Conservation (phyloP, 2,329 filamentous ascomycete genomes). For the Ophiocordyceps unilateralis region DNA sequence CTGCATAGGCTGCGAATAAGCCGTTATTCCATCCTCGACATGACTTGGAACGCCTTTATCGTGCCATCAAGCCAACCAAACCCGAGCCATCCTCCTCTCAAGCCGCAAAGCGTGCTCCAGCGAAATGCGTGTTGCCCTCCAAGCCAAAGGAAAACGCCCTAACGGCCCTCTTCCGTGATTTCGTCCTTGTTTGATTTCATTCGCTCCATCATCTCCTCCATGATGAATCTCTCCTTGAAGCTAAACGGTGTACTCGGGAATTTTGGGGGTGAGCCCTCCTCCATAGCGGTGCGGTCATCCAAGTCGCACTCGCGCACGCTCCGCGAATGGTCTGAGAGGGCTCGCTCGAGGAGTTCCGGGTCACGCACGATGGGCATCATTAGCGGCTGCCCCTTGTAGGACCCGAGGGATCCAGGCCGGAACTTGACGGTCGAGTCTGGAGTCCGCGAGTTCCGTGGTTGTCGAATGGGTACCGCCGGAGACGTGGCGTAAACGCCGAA, state of each 20-base stretch:
- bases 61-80: conserved; percentile 5
- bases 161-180: conserved; percentile 6
- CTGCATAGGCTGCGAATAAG: background rate
- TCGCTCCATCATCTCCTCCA: conserved; percentile 24
- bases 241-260: conserved; percentile 28
- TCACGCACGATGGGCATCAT: conserved; percentile 33
- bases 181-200: conserved; percentile 8
- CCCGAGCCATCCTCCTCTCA: conserved; percentile 7
- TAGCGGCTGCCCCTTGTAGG: conserved; percentile 36
- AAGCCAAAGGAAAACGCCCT: conserved; percentile 2
- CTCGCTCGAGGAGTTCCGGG: conserved; percentile 28
- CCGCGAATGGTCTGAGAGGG: conserved; percentile 29
- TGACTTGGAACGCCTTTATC: conserved; percentile 12
- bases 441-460: conserved; percentile 4
- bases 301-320: conserved; percentile 35
- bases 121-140: conserved; percentile 4
- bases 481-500: conserved; percentile 22
- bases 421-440: conserved; percentile 15
- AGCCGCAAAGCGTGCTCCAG: conserved; percentile 3
- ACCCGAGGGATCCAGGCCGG: conserved; percentile 27
- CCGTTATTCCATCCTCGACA: background rate
- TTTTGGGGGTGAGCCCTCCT: conserved; percentile 25
- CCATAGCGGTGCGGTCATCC: conserved; percentile 31
- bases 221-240: conserved; percentile 29
- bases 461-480: conserved; percentile 22